Evolutionary conservation across 805 yeast genomes (phyloP).

Genomic region (Myxozyma melibiosi): DNA sequence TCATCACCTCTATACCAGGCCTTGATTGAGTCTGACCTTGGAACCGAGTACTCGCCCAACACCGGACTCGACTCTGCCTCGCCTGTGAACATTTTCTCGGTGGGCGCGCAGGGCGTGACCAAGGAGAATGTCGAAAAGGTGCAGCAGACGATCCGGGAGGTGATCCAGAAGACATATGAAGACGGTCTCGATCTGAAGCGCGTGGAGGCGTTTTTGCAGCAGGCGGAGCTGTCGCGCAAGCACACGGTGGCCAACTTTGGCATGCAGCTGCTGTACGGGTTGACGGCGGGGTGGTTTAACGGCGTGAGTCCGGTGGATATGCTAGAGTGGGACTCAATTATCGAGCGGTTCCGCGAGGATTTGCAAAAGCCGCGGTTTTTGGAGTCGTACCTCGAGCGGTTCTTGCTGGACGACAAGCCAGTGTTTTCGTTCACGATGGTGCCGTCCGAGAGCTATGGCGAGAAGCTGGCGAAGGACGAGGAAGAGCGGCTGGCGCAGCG

Average conservation of each 20-base stretch:
- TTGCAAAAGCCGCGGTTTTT: constrained; percentile 63
- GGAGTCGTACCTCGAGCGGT: constrained; percentile 56
- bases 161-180: constrained; percentile 50
- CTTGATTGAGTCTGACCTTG: constrained; percentile 82
- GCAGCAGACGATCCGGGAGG: constrained; percentile 50
- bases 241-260: constrained; percentile 93
- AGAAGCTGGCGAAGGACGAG: constrained; percentile 59
- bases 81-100: constrained; percentile 71
- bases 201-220: constrained; percentile 86
- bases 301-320: constrained; percentile 72
- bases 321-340: constrained; percentile 64
- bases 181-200: constrained; percentile 57
- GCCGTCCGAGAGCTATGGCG: constrained; percentile 63
- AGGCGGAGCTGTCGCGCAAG: constrained; percentile 77
- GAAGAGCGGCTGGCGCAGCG: constrained; percentile 50
- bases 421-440: constrained; percentile 73
- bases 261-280: constrained; percentile 65
- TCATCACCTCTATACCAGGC: constrained; percentile 85
- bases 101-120: constrained; percentile 80
- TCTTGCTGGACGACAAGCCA: constrained; percentile 55
- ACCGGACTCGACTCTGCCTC: constrained; percentile 86
- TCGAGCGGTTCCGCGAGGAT: constrained; percentile 63
- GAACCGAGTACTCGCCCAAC: constrained; percentile 83
- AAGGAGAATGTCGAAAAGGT: constrained; percentile 51
- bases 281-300: constrained; percentile 87